Evolutionary conservation across 2,329 filamentous ascomycete species (phyloP).

Genomic region (Pseudocercospora ulei): DNA sequence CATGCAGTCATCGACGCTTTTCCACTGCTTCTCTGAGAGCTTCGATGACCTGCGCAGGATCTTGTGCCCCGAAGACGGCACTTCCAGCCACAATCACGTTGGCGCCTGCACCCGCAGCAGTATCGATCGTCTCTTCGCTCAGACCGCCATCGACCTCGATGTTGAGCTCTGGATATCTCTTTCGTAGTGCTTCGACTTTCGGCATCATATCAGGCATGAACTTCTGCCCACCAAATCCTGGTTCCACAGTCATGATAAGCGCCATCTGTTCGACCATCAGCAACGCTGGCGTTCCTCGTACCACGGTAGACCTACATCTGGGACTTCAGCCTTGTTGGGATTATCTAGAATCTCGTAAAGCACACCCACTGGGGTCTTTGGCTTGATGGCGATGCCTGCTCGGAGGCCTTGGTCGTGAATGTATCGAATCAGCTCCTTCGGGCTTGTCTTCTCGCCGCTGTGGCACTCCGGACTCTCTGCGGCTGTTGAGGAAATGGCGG

Average conservation of each 20-base stretch:
- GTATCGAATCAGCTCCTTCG: slow-evolving; percentile 75
- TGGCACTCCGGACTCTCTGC: slow-evolving; percentile 66
- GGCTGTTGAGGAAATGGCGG: slow-evolving; percentile 70
- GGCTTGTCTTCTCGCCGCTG: slow-evolving; percentile 63
- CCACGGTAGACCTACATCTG: slow-evolving; percentile 62
- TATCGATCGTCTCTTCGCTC: slow-evolving; percentile 78
- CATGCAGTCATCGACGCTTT: slow-evolving; percentile 39
- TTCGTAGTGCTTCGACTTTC: slow-evolving; percentile 76
- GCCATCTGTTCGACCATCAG: slow-evolving; percentile 61
- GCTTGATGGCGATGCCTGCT: slow-evolving; percentile 93
- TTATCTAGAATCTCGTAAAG: slow-evolving; percentile 81
- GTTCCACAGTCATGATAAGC: slow-evolving; percentile 94
- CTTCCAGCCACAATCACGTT: slow-evolving; percentile 97
- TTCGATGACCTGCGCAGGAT: slow-evolving; percentile 78
- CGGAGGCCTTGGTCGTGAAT: slow-evolving; percentile 83
- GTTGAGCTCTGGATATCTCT: slow-evolving; percentile 80
- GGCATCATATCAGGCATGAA: slow-evolving; percentile 95
- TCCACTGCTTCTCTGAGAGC: slow-evolving; percentile 72
- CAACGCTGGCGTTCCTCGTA: not conserved
- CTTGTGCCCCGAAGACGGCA: slow-evolving; percentile 85
- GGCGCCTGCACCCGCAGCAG: slow-evolving; percentile 86
- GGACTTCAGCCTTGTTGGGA: slow-evolving; percentile 60
- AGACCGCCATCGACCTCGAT: slow-evolving; percentile 96
- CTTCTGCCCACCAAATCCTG: slow-evolving; percentile 94
- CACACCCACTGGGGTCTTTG: slow-evolving; percentile 79